Conservation (phyloP, 2,329 filamentous ascomycete genomes). For the Aspergillus pseudoviridinutans region DNA sequence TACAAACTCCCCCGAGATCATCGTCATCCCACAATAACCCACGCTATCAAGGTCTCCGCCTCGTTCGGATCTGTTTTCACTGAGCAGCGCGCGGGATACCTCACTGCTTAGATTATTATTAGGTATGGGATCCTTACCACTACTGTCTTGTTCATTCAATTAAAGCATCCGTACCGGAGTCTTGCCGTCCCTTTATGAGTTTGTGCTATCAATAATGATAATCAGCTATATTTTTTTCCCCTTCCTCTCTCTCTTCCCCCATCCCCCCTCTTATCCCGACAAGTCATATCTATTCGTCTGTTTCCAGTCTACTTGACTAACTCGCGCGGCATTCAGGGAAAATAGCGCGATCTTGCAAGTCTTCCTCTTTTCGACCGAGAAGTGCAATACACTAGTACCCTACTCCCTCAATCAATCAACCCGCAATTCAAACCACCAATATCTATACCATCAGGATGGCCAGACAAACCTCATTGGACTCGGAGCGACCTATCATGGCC, state of each 20-base stretch:
- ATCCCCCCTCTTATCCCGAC: neutral
- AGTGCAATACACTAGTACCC: neutral
- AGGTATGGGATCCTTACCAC: neutral
- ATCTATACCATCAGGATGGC: slow-evolving; percentile 23
- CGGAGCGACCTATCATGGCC: slow-evolving; percentile 54
- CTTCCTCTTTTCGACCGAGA: neutral
- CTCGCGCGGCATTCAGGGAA: neutral
- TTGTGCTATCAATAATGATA: neutral
- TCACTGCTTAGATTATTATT: neutral
- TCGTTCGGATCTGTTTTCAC: neutral
- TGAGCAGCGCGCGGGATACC: neutral
- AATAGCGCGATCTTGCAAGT: neutral
- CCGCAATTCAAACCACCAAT: neutral
- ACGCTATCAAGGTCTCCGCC: neutral
- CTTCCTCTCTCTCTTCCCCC: too few relatives aligned
- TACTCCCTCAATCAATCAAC: neutral
- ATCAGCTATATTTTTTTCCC: neutral
- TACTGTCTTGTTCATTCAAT: neutral
- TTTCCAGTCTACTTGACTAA: neutral
- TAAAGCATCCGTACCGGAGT: too few relatives aligned
- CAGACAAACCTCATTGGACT: slow-evolving; percentile 47
- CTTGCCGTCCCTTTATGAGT: neutral
- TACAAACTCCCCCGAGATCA: neutral
- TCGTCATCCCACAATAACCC: neutral
- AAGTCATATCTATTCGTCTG: neutral